Evolutionary conservation across 2,329 filamentous ascomycete species (phyloP).

Genomic region (Aspergillus carbonarius): DNA sequence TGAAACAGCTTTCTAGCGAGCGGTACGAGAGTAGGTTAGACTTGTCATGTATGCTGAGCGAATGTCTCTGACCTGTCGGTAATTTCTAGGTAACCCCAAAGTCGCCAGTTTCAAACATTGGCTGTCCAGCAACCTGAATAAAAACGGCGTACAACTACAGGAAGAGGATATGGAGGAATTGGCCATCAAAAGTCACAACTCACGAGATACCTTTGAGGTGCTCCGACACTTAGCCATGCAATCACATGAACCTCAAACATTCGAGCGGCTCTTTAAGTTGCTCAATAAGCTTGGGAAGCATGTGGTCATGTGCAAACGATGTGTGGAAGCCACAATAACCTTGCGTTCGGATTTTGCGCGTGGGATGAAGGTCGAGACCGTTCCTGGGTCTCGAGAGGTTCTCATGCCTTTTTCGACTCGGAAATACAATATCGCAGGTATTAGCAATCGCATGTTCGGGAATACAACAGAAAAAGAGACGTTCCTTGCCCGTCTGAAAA

Average conservation of each 20-base stretch:
- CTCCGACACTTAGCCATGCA: neutral
- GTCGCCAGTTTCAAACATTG: neutral
- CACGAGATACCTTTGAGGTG: neutral
- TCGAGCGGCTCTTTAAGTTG: slow-evolving; percentile 2
- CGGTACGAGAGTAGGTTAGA: neutral
- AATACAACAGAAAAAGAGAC: neutral
- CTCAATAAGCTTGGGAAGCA: slow-evolving; percentile 9
- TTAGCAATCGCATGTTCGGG: neutral
- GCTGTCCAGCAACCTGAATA: neutral
- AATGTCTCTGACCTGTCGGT: neutral
- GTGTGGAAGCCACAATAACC: neutral
- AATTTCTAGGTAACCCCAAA: neutral
- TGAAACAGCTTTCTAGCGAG: too few species aligned
- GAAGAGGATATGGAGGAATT: neutral
- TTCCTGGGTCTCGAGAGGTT: neutral
- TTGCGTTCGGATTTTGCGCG: neutral
- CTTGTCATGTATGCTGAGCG: neutral
- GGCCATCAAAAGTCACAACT: slow-evolving; percentile 1
- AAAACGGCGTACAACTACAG: neutral
- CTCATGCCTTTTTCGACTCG: neutral
- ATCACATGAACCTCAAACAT: neutral
- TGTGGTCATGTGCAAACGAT: slow-evolving; percentile 1
- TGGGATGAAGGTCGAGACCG: neutral
- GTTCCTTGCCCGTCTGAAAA: neutral
- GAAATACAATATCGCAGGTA: neutral